Conservation (phyloP, 2,329 filamentous ascomycete genomes). For the Botryotinia convoluta region DNA sequence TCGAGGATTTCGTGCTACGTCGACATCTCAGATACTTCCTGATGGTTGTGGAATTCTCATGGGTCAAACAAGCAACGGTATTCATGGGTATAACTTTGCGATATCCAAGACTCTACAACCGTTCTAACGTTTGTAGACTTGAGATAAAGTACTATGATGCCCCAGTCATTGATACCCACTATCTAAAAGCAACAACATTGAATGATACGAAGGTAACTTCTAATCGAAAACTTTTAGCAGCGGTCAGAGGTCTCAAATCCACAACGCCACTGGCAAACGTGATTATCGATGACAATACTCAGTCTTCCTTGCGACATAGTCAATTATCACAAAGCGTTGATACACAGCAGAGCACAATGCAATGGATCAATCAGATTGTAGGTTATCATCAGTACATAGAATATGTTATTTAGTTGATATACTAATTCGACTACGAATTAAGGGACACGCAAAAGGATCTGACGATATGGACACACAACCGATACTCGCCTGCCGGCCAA, state of each 20-base stretch:
- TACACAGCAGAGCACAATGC: conserved; percentile 8
- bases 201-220: not conserved
- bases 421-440: not conserved
- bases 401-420: not conserved
- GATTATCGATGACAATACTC: not conserved
- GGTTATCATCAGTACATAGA: not conserved
- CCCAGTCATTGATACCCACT: not conserved
- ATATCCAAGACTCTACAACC: not conserved
- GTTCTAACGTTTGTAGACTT: not conserved
- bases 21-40: conserved; percentile 20
- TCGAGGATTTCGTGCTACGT: conserved; percentile 25
- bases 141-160: not conserved
- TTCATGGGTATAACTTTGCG: conserved; percentile 4
- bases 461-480: conserved; percentile 6
- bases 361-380: conserved; percentile 17
- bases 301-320: not conserved
- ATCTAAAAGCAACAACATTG: not conserved
- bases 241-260: not conserved
- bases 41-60: conserved; percentile 16
- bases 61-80: not conserved
- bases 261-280: not conserved
- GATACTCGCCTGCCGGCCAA: not conserved
- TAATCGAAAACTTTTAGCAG: not conserved
- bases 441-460: not conserved
- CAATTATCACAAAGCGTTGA: not conserved